A percentile compares a stretch with the other conserved stretches of the same genome.
phyloP scores from a whole-genome alignment of 2,329 filamentous ascomycete species.

The Aureobasidium sp. region DNA sequence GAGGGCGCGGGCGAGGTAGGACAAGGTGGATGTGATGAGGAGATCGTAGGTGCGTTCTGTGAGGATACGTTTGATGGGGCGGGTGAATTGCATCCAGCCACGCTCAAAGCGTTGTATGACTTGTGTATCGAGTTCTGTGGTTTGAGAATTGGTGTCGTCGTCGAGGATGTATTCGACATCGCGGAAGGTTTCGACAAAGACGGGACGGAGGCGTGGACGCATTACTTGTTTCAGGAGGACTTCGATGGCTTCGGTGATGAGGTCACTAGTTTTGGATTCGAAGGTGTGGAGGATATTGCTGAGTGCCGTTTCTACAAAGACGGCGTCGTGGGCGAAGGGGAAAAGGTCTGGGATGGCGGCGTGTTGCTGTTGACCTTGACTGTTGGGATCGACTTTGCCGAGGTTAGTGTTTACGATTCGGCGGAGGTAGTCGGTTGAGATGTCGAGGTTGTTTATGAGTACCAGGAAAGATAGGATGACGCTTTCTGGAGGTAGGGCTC shows the following conservation, averaged over 20 bases:
- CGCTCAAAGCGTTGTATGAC: slow-evolving; percentile 85
- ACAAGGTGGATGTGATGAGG: slow-evolving; percentile 78
- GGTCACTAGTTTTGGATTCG: slow-evolving; percentile 79
- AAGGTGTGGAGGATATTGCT: slow-evolving; percentile 77
- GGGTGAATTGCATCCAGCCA: slow-evolving; percentile 87
- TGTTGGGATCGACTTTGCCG: slow-evolving; percentile 30
- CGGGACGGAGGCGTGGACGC: slow-evolving; percentile 83
- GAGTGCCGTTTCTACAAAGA: slow-evolving; percentile 73
- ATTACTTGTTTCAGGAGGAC: slow-evolving; percentile 91
- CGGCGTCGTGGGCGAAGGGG: slow-evolving; percentile 80
- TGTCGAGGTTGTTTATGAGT: slow-evolving; percentile 94
- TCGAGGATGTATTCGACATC: slow-evolving; percentile 86
- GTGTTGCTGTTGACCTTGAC: slow-evolving; percentile 39
- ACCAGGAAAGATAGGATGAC: slow-evolving; percentile 92
- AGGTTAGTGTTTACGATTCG: slow-evolving; percentile 83
- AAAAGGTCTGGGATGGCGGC: slow-evolving; percentile 62
- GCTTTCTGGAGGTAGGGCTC: slow-evolving; percentile 86
- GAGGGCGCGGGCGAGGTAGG: slow-evolving; percentile 79
- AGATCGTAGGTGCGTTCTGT: slow-evolving; percentile 79
- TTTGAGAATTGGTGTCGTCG: slow-evolving; percentile 47
- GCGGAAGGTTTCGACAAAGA: slow-evolving; percentile 89
- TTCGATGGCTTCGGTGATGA: slow-evolving; percentile 84
- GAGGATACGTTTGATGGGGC: slow-evolving; percentile 85
- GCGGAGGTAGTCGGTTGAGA: slow-evolving; percentile 89
- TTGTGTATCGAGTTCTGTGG: slow-evolving; percentile 57